Base-by-base conservation (phyloP, 164 flowering plant genomes). In the Echeveria elegans region DNA sequence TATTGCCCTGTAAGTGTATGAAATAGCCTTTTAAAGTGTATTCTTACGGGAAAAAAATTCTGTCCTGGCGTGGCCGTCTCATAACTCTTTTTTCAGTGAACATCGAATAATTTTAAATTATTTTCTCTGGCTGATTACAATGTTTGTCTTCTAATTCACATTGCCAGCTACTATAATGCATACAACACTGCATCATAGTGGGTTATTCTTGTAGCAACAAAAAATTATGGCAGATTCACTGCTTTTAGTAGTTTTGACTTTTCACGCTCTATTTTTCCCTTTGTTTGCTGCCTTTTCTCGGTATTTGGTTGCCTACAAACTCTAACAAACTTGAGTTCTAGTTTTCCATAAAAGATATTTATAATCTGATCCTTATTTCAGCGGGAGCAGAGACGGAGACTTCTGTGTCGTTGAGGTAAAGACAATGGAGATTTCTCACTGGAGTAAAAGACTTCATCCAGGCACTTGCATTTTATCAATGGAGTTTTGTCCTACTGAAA, bases 381-480 rank as follows among this genome's bases (percentile, higher is more conserved):
- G 99, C 72, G 99, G 96, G 72, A 91, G 99, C 85, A 85, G 79
- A 77, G 97, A 95, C 79, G 99, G 99, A 38, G 96, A 95, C 73
- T 29, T 91, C 26, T 86, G 87, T 75, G 92, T 89, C 15, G 94
- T 83, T 65, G 88, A 88, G 66, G 96, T 95, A 29, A 84, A 86
- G 78, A 88, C 79, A 72, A 95, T 95, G 99, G 87, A 82, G 71
- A 67, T 89, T 61, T 43, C 77, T 77, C 97, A 91, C 69, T 77
- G 74, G 83, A 88, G 92, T 70, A 95, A 79, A 80, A 83, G 90
- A 83, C 89, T 88, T 73, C 97, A 91, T 73, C 86, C 78, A 64
- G 97, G 97, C 70, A 72, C 92, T 23, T 60, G 70, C 69, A 83
- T 95, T 73, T 73, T 77, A 50, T 68, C 88, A 5, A 70, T 91